Base-by-base conservation (phyloP, 1,284 basidiomycete genomes). In the Malassezia japonica region DNA sequence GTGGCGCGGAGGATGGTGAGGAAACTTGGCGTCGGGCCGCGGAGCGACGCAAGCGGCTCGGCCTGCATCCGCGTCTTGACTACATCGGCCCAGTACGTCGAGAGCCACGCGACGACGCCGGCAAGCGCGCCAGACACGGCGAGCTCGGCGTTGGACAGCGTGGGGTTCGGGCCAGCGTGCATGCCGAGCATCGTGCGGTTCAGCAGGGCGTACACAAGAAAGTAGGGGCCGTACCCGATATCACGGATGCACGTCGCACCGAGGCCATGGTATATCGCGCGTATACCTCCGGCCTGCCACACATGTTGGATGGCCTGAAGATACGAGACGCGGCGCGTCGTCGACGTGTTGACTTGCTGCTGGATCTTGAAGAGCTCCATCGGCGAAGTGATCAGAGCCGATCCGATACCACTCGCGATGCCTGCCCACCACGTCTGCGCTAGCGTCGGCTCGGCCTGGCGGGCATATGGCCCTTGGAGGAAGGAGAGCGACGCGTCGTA, bases 361-460 rank as follows among this genome's bases (percentile, higher is more conserved):
- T 64, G 59, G 32, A 70, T 68, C 57, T 70, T 70, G 48, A 70
- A 40, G 31, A 68, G 48, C 6, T 70, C 67, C 32, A 70, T 63
- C 6, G 67, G 67, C 10, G 57, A 43, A 0, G 67, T 70, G 50
- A 70, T 65, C 10, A 68, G 54, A 31, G 60, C 54, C 9, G 59
- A 56, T 0, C 60, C 60, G 2, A 68, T 44, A 1, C 67, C 67
- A 23, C 42, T 49, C 1, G 61, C 43, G 48, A 61, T 58, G 2
- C 67, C 67, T 2, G 67, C 67, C 10, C 64, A 24, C 20, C 65
- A 56, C 4, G 62, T 55, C 48, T 69, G 58, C 0, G 40, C 18
- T 4, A 64, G 40, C 13, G 28, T 49, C 5, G 51, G 41, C 16
- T 43, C 27, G 5, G 25, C 23, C 6, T 53, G 15, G 3, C 48